phyloP scores from a whole-genome alignment of 1,284 basidiomycete genomes.

The Pholiota adiposa region DNA sequence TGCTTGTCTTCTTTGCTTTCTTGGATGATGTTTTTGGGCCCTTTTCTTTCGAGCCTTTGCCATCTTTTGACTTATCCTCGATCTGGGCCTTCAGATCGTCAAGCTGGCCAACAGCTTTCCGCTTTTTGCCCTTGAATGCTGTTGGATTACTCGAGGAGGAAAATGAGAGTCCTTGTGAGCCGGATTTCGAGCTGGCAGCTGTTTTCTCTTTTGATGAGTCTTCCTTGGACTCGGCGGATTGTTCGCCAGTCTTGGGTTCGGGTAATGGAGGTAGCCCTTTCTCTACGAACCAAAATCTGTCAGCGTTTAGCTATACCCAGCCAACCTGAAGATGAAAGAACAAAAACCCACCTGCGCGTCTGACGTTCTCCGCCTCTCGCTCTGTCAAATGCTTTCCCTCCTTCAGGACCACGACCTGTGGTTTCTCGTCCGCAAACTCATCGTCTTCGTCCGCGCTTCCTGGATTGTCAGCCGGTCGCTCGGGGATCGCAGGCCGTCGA shows the following conservation, averaged over 20 bases:
- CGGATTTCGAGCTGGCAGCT: constrained; percentile 28
- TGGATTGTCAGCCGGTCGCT: constrained; percentile 70
- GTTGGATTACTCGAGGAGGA: constrained; percentile 24
- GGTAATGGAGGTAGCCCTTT: constrained; percentile 46
- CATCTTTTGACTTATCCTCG: constrained; percentile 15
- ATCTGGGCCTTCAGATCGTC: constrained; percentile 27
- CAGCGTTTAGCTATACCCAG: constrained; percentile 6
- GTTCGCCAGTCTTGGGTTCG: constrained; percentile 20
- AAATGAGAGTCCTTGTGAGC: constrained; percentile 25
- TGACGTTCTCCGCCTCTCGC: constrained; percentile 77
- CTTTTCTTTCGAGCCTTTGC: constrained; percentile 15
- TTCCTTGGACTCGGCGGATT: not conserved
- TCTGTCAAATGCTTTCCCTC: constrained; percentile 83
- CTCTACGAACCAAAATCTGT: constrained; percentile 17
- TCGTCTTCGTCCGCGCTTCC: constrained; percentile 78
- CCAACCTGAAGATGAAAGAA: not conserved
- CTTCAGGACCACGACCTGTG: constrained; percentile 84
- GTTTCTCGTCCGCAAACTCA: constrained; percentile 78
- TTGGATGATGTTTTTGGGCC: constrained; percentile 25
- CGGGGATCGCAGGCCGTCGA: constrained; percentile 68
- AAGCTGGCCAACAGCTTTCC: constrained; percentile 27
- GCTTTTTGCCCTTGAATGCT: constrained; percentile 24
- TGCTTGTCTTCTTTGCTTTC: constrained; percentile 39
- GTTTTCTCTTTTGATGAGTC: constrained; percentile 13
- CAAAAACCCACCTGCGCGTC: constrained; percentile 63